Evolutionary conservation across 805 yeast genomes (phyloP), one percentile per base, ranked within the genome.

Genomic region (Candida michaelii): DNA sequence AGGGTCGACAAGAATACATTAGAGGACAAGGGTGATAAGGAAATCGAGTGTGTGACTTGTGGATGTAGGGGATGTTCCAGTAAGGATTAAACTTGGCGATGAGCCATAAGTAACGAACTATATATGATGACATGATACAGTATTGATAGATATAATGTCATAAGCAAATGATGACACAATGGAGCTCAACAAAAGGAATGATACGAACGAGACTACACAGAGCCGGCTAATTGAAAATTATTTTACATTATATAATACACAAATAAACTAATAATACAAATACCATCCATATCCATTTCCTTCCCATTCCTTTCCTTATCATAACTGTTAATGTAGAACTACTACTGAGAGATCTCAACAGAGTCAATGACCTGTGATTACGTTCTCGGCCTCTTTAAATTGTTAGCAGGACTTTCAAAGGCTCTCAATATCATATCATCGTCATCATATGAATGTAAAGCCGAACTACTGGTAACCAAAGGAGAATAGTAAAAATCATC

Each of bases 51-150:
- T 59, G 73, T 83, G 5, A 85, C 82, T 23, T 88, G 96, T 68
- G 96, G 96, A 0, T 88, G 96, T 54, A 67, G 74, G 46, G 96
- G 96, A 5, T 88, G 96, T 58, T 78, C 91, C 2, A 83, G 89
- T 54, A 73, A 80, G 14, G 93, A 85, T 56, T 86, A 25, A 12
- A 10, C 10, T 10, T 23, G 10, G 56, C 62, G 8, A 15, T 12
- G n/a, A n/a, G n/a, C n/a, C n/a, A n/a, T n/a, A n/a, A n/a, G n/a
- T n/a, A n/a, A n/a, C n/a, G n/a, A n/a, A n/a, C n/a, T n/a, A n/a
- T n/a, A n/a, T n/a, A n/a, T n/a, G n/a, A n/a, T n/a, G n/a, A n/a
- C n/a, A n/a, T n/a, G n/a, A n/a, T n/a, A n/a, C n/a, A n/a, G n/a
- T n/a, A n/a, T n/a, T n/a, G n/a, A n/a, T n/a, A n/a, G n/a, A n/a